Evolutionary conservation across 495 filamentous ascomycete genomes (phyloP).

Genomic region (Tuber calosporum): DNA sequence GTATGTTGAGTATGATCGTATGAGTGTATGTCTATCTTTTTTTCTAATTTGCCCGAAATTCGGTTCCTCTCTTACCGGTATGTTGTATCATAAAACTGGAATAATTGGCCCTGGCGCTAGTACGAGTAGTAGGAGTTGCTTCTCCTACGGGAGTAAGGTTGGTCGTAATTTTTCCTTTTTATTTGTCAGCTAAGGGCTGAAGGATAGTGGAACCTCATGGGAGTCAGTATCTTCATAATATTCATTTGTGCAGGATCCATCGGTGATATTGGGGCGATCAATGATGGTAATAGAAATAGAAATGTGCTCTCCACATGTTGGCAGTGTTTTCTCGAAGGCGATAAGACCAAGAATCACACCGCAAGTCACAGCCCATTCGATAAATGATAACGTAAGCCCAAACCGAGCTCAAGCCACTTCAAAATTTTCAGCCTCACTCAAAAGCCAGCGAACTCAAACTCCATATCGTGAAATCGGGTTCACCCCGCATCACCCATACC

Average conservation of each 20-base stretch:
- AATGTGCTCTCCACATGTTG: not conserved
- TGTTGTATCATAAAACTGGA: too few relatives aligned
- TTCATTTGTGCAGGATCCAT: not conserved
- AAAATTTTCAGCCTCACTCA: conserved; percentile 12
- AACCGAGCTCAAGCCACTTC: not conserved
- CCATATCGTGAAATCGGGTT: not conserved
- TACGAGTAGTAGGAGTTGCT: too few relatives aligned
- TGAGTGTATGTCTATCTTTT: too few relatives aligned
- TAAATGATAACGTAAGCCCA: conserved; percentile 26
- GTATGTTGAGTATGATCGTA: too few relatives aligned
- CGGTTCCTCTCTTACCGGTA: too few relatives aligned
- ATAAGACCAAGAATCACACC: not conserved
- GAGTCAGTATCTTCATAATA: not conserved
- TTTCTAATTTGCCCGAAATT: too few relatives aligned
- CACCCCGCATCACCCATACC: not conserved
- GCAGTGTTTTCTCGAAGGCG: not conserved
- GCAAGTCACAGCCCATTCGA: not conserved
- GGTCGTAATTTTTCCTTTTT: too few relatives aligned
- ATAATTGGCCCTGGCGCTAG: too few relatives aligned
- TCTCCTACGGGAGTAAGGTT: too few relatives aligned
- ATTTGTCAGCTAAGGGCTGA: too few relatives aligned
- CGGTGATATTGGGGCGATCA: not conserved
- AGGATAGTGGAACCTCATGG: not conserved
- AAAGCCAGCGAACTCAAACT: conserved; percentile 9
- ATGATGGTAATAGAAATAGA: not conserved